Base-by-base conservation (phyloP, 495 filamentous ascomycete genomes). In the Cladorrhinum samala region DNA sequence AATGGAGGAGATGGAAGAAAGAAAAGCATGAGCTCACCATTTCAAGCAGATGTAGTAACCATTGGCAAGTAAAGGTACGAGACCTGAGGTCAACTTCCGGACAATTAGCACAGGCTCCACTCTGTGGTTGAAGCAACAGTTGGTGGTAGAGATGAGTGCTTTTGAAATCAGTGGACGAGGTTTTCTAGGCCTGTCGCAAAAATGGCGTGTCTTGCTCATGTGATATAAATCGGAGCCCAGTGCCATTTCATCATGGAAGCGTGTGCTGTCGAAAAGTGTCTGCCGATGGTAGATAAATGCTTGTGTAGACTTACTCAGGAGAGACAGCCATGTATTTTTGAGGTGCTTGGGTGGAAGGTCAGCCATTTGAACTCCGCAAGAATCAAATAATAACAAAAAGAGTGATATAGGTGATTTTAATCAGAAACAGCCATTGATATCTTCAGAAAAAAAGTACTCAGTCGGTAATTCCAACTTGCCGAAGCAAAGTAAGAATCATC, bases 401-500 rank as follows among this genome's bases (percentile, higher is more conserved):
- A 47, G 58, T 53, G 54, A 25, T 21, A 7, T 45, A n/a, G 27
- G 11, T 33, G 45, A 16, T 24, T 47, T 18, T 23, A 73, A 80
- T 95, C 91, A 96, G 91, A 84, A 76, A 83, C 78, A 95, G 89
- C 89, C 89, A 86, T 86, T 80, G 67, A 72, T 94, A 73, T 90
- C 88, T 79, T 86, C 91, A 88, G 79, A 64, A 47, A 33, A 19
- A 47, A 16, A 77, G 81, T 75, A 80, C 82, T 97, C 88, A 83
- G 92, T 86, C 92, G 92, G 92, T 97, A 97, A 97, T 96, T 97
- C 95, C 91, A 91, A 95, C 88, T 94, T 91, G 88, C 82, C 79
- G 66, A 77, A 76, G 80, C 75, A 82, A 84, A 77, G 75, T 83
- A 77, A 77, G 75, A 80, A 79, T 89, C 89, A 94, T 96, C 91